These are phyloP conservation scores for Pseudopithomyces chartarum DNA, from an alignment of 2,329 filamentous ascomycete species.

Conservation along the genomic window DNA sequence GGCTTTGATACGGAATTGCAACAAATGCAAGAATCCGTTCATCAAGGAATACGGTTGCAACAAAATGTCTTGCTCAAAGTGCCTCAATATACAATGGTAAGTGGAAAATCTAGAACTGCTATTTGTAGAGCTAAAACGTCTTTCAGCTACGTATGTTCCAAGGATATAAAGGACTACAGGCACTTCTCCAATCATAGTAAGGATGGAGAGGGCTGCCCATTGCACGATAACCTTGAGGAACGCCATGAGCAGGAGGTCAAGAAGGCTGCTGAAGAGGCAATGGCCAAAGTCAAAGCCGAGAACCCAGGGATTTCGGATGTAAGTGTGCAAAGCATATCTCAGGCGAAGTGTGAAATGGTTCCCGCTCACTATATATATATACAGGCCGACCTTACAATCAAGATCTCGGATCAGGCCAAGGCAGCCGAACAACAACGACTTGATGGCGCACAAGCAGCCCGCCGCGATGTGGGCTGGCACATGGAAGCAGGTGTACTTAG, in stretches of 20 bases:
- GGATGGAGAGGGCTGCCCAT: slow-evolving; percentile 57
- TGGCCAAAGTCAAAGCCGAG: slow-evolving; percentile 59
- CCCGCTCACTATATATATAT: neutral
- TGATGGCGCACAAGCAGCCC: slow-evolving; percentile 17
- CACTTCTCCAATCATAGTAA: slow-evolving; percentile 69
- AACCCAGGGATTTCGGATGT: slow-evolving; percentile 65
- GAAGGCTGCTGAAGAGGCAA: slow-evolving; percentile 63
- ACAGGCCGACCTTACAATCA: slow-evolving; percentile 56
- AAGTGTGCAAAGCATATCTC: neutral
- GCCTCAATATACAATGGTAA: slow-evolving; percentile 60
- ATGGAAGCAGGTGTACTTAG: slow-evolving; percentile 25
- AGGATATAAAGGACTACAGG: slow-evolving; percentile 64
- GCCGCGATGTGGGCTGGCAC: slow-evolving; percentile 25
- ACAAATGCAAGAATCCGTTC: slow-evolving; percentile 72
- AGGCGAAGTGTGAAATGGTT: no score
- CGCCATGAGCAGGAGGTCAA: slow-evolving; percentile 68
- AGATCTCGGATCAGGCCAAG: slow-evolving; percentile 59
- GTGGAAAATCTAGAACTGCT: neutral
- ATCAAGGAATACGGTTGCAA: slow-evolving; percentile 83
- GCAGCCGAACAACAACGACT: slow-evolving; percentile 34
- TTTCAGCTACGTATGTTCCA: slow-evolving; percentile 71
- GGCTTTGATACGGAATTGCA: slow-evolving; percentile 78
- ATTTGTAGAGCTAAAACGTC: slow-evolving; percentile 8
- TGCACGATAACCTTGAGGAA: slow-evolving; percentile 67
- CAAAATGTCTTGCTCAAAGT: slow-evolving; percentile 76